Conservation (phyloP, 441 rosid genomes). For the Gossypium armourianum region DNA sequence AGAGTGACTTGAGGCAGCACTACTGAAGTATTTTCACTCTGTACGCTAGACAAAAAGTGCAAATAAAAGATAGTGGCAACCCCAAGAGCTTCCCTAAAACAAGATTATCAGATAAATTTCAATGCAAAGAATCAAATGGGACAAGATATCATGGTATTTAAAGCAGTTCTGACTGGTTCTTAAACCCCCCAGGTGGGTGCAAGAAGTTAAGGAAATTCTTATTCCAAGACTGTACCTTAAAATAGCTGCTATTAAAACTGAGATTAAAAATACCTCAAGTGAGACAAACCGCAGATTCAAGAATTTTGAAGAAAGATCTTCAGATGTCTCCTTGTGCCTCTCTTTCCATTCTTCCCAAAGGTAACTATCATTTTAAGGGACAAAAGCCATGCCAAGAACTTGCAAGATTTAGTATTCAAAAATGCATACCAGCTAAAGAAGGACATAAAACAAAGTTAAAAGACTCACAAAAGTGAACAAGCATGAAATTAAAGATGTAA, state of each 20-base stretch:
- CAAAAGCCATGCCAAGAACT: conserved; percentile 9
- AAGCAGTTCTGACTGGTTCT: not conserved
- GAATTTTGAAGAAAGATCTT: conserved; percentile 45
- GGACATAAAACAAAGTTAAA: conserved; percentile 9
- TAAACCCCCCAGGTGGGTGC: not conserved
- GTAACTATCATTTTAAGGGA: conserved; percentile 31
- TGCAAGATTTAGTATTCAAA: not conserved
- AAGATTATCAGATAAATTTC: not conserved
- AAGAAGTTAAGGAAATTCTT: not conserved
- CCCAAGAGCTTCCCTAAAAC: not conserved
- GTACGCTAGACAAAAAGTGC: not conserved
- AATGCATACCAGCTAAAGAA: not conserved
- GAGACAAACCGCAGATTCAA: conserved; percentile 52
- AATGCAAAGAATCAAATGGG: not conserved
- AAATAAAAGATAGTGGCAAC: not conserved
- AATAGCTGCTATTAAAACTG: not conserved
- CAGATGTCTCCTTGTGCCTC: conserved; percentile 40
- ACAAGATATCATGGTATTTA: not conserved
- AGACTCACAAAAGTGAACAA: conserved; percentile 12
- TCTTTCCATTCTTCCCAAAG: conserved; percentile 59
- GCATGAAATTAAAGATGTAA: conserved; percentile 19
- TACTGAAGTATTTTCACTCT: not conserved
- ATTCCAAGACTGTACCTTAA: not conserved
- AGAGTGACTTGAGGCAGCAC: not conserved
- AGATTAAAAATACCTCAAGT: conserved; percentile 41